Conservation (phyloP, 225 moss, liverwort and hornwort species). For the Antitrichia curtipendula region DNA sequence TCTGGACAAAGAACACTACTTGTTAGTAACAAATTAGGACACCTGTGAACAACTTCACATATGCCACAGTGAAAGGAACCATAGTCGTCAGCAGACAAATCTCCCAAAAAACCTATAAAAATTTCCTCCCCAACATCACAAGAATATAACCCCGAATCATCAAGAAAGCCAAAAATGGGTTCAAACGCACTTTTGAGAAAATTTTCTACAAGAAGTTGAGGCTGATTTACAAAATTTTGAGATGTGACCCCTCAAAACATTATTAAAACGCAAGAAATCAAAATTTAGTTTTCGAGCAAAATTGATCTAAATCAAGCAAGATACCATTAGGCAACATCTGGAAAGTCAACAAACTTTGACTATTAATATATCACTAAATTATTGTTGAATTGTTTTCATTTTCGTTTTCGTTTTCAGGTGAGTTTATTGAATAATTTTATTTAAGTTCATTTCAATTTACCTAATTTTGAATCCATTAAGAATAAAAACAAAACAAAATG, state of each 20-base stretch:
- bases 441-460: too few species aligned
- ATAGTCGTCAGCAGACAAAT: background rate
- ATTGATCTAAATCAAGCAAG: background rate
- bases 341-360: background rate
- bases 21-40: background rate
- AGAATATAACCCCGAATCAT: background rate
- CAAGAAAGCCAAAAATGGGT: background rate
- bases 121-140: background rate
- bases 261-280: background rate
- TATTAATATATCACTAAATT: background rate
- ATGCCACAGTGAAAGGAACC: background rate
- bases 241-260: background rate
- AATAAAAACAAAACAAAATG: background rate
- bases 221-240: too few species aligned
- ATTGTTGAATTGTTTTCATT: background rate
- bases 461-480: background rate
- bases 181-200: background rate
- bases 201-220: background rate
- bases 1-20: slow-evolving; percentile 18
- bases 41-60: background rate
- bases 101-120: background rate
- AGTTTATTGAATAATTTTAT: too few species aligned
- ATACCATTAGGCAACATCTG: background rate
- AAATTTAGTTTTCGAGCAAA: background rate
- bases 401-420: background rate